These are phyloP conservation scores for Sapria himalayana DNA, from an alignment of 345 rosid species.

Conservation along the genomic window DNA sequence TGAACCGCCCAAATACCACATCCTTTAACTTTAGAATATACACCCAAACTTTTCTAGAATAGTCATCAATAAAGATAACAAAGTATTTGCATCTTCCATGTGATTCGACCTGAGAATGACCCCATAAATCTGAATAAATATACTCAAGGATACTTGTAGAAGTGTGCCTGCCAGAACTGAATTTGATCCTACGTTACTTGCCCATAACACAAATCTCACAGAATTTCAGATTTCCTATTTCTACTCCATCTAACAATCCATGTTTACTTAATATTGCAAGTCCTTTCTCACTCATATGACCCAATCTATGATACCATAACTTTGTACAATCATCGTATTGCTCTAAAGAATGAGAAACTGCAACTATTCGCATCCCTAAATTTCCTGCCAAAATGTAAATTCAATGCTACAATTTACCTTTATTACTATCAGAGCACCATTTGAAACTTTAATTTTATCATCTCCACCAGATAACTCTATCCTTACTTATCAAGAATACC, in stretches of 20 bases:
- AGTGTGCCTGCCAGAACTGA: background rate
- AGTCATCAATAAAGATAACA: slow-evolving; percentile 1
- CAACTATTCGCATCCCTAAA: too few relatives aligned
- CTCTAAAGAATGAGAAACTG: too few relatives aligned
- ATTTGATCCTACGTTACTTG: background rate
- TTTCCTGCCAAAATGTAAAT: too few relatives aligned
- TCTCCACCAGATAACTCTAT: too few relatives aligned
- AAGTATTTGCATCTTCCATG: background rate
- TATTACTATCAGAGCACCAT: too few relatives aligned
- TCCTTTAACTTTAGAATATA: background rate
- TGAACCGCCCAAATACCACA: background rate
- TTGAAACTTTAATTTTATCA: too few relatives aligned
- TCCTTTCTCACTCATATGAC: too few relatives aligned
- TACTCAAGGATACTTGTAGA: background rate
- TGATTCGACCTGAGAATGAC: background rate
- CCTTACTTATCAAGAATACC: too few relatives aligned
- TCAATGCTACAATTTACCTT: too few relatives aligned
- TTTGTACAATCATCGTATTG: too few relatives aligned
- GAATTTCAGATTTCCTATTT: background rate
- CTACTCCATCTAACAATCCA: background rate
- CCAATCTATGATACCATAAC: too few relatives aligned
- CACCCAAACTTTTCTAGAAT: slow-evolving; percentile 2
- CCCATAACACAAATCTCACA: background rate
- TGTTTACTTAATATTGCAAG: background rate
- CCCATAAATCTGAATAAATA: background rate